Percentiles rank a stretch among this genome's conserved stretches.
Evolutionary conservation across 2,329 filamentous ascomycete genomes (phyloP).

Genomic region (Fonsecaea erecta): DNA sequence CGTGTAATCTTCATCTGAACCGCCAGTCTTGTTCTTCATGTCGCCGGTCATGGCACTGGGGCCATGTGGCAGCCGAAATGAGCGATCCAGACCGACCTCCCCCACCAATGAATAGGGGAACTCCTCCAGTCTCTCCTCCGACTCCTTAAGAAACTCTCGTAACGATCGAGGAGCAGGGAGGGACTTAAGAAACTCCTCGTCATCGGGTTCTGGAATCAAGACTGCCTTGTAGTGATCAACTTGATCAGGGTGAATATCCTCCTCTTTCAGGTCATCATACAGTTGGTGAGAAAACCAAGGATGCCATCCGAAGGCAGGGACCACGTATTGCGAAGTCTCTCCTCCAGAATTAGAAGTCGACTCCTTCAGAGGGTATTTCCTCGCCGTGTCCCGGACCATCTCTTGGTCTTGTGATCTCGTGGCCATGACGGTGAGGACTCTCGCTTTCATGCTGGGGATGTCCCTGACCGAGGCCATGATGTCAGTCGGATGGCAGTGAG

Average conservation of each 20-base stretch:
- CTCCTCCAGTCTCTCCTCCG: slow-evolving; percentile 52
- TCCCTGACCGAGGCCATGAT: slow-evolving; percentile 61
- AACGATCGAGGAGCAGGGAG: slow-evolving; percentile 62
- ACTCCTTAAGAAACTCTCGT: slow-evolving; percentile 57
- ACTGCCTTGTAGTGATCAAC: slow-evolving; percentile 60
- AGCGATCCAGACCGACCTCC: slow-evolving; percentile 66
- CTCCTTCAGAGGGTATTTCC: slow-evolving; percentile 32
- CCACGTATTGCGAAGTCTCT: slow-evolving; percentile 49
- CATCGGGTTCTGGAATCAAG: slow-evolving; percentile 55
- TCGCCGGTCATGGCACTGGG: slow-evolving; percentile 45
- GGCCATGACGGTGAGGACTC: slow-evolving; percentile 65
- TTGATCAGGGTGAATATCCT: slow-evolving; percentile 40
- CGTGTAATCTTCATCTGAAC: slow-evolving; percentile 51
- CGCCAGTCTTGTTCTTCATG: slow-evolving; percentile 41
- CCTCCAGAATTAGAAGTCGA: slow-evolving; percentile 15
- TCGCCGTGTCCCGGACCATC: slow-evolving; percentile 59
- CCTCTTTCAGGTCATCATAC: slow-evolving; percentile 48
- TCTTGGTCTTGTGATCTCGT: slow-evolving; percentile 66
- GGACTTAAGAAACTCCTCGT: slow-evolving; percentile 53
- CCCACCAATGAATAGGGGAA: slow-evolving; percentile 64
- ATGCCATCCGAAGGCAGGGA: slow-evolving; percentile 71
- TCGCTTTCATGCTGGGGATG: slow-evolving; percentile 63
- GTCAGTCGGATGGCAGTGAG: slow-evolving; percentile 70
- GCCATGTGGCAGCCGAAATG: slow-evolving; percentile 65
- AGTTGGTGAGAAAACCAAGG: slow-evolving; percentile 71